Base-by-base conservation (phyloP, 768 basidiomycete species). In the Rhodosporidiobolus odoratus region DNA sequence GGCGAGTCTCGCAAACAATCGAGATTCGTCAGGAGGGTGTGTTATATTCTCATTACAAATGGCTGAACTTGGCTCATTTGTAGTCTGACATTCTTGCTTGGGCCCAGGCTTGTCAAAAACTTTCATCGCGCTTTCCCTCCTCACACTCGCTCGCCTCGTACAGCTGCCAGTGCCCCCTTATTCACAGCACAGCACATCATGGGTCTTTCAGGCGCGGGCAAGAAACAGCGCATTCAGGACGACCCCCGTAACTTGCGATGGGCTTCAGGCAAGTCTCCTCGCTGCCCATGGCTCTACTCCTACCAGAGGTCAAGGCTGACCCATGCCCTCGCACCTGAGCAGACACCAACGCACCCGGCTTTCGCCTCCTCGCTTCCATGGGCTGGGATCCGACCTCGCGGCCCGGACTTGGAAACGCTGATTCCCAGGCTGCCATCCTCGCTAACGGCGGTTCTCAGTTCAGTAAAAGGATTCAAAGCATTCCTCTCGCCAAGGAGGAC, bases 401-500 rank as follows among this genome's bases (percentile, higher is more conserved):
- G 53, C 68, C 71, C 19, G 37, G 35, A 1, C 66, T 71, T 32
- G 71, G 71, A 23, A 67, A 68, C 56, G 48, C 38, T 10, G 43
- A 62, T 35, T 71, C 67, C 15, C 69, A 72, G 16, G 69, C 68
- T 27, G 56, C 68, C 48, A 75, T 75, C 60, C 7, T 57, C 53
- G 71, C 68, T 23, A 65, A 66, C 53, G 69, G 72, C 40, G 69
- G 71, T 10, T 50, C 66, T 1, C 23, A 16, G 30, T 71, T 64
- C 63, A 66, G 59, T 34, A 71, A 71, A 47, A 71, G 71, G 57
- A 68, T 76, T 56, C 63, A 66, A 3, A 58, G 58, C n/a, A 76
- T 76, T 62, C 76, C 76, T 1, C 62, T 72, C 56, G 71, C 76
- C 34, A 76, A 76, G 65, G 67, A 67, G 32, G 74, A 73, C 61